Evolutionary conservation across 371 early-diverging fungal genomes (phyloP).

Genomic region (Chytridium lagenaria): DNA sequence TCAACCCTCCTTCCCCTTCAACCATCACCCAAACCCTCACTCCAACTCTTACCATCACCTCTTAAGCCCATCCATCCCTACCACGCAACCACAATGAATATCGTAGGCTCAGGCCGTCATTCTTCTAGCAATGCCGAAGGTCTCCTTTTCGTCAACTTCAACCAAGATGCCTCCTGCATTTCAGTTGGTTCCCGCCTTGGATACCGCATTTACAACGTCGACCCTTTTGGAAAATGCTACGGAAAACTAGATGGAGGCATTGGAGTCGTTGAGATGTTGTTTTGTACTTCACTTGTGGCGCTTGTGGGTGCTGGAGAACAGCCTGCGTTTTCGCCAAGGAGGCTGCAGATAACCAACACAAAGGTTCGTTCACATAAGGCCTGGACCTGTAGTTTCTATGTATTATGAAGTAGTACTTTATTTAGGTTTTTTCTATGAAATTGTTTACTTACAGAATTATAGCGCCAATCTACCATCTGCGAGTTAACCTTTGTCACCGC

Average conservation of each 20-base stretch:
- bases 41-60: too few relatives aligned
- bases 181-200: slow-evolving; percentile 88
- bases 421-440: slow-evolving; percentile 58
- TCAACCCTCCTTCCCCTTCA: too few relatives aligned
- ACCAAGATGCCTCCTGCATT: slow-evolving; percentile 86
- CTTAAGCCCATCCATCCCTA: too few relatives aligned
- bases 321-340: slow-evolving; percentile 86
- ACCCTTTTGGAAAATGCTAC: slow-evolving; percentile 93
- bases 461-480: slow-evolving; percentile 94
- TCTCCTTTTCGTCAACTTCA: slow-evolving; percentile 75
- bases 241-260: slow-evolving; percentile 76
- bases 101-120: not conserved
- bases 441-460: not conserved
- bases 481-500: slow-evolving; percentile 92
- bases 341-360: slow-evolving; percentile 93
- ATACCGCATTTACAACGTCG: slow-evolving; percentile 91
- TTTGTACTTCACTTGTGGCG: slow-evolving; percentile 94
- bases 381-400: too few relatives aligned
- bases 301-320: slow-evolving; percentile 93
- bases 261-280: slow-evolving; percentile 95
- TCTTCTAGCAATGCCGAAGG: not conserved
- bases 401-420: too few relatives aligned
- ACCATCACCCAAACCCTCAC: too few relatives aligned
- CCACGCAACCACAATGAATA: too few relatives aligned
- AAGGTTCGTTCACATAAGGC: too few relatives aligned